phyloP scores from a whole-genome alignment of 495 filamentous ascomycete genomes.

The Neurospora sp. region DNA sequence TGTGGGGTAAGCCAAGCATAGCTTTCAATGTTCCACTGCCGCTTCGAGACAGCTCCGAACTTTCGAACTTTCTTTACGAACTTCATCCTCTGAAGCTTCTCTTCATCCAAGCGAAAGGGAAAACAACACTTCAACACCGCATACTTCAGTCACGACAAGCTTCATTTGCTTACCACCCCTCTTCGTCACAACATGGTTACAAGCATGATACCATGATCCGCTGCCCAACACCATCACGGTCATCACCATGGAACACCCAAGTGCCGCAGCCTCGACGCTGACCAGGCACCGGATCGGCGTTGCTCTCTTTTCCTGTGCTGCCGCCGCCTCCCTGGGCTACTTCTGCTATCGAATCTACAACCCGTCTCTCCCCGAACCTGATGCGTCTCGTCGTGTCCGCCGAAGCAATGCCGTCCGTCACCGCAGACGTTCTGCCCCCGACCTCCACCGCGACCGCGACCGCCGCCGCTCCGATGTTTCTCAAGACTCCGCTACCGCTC shows the following conservation, averaged over 20 bases:
- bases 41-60: not conserved
- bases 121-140: not conserved
- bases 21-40: not conserved
- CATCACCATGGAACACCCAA: slow-evolving; percentile 26
- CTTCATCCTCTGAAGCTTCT: not conserved
- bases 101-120: not conserved
- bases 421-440: slow-evolving; percentile 24
- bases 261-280: slow-evolving; percentile 32
- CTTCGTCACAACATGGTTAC: not conserved
- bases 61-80: not conserved
- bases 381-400: slow-evolving; percentile 32
- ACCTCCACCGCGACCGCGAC: slow-evolving; percentile 14
- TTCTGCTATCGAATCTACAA: slow-evolving; percentile 29
- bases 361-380: slow-evolving; percentile 13
- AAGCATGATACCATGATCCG: slow-evolving; percentile 11
- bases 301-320: slow-evolving; percentile 25
- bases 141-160: not conserved
- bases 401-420: slow-evolving; percentile 51
- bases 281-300: slow-evolving; percentile 31
- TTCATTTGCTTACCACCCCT: not conserved
- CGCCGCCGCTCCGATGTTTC: slow-evolving; percentile 15
- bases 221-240: not conserved
- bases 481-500: slow-evolving; percentile 17
- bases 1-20: not conserved
- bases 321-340: slow-evolving; percentile 27